Base-by-base conservation (phyloP, 306 rosid genomes). In the Erythrophleum fordii region DNA sequence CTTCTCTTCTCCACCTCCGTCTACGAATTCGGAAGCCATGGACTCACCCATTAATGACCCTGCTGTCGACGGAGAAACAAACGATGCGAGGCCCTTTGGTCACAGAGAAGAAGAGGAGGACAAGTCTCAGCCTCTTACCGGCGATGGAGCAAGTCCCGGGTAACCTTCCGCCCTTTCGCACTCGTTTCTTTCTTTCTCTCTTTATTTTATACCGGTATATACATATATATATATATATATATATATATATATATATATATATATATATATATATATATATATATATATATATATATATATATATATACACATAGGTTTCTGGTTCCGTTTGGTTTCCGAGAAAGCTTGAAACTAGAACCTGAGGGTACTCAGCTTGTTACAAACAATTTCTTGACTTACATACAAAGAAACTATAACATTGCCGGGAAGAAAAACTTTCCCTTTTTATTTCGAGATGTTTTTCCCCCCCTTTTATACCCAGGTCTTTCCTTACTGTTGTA, bases 131-230 rank as follows among this genome's bases (percentile, higher is more conserved):
- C 86, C 96, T 68, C 95, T 88, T 25, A 83, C 90, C 70, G 98
- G 97, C 62, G 97, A 95, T 71, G 98, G 99, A 22, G 99, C 98
- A 3, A 95, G 99, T 78, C 93, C 99, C 11, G 99, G 98, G 99
- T 95, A 88, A 81, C 51, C 52, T 75, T 69, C 20, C 41, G 6
- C 41, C 5, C 60, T 72, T 5, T 26, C 17, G 42, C 25, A 7
- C 70, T 41, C 22, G 23, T 1, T 18, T 45, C 10, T 13, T 11
- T 31, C 2, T 16, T 16, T 8, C n/a, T 60, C 20, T n/a, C 29
- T 28, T 28, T n/a, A n/a, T n/a, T n/a, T n/a, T n/a, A n/a, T n/a
- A n/a, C n/a, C n/a, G n/a, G n/a, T n/a, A n/a, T n/a, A n/a, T n/a
- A n/a, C n/a, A n/a, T n/a, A n/a, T n/a, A n/a, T n/a, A n/a, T n/a